Percentiles rank a stretch among this genome's conserved stretches.
Conservation (phyloP, 2,329 filamentous ascomycete genomes). For the Ophiostoma populinum region DNA sequence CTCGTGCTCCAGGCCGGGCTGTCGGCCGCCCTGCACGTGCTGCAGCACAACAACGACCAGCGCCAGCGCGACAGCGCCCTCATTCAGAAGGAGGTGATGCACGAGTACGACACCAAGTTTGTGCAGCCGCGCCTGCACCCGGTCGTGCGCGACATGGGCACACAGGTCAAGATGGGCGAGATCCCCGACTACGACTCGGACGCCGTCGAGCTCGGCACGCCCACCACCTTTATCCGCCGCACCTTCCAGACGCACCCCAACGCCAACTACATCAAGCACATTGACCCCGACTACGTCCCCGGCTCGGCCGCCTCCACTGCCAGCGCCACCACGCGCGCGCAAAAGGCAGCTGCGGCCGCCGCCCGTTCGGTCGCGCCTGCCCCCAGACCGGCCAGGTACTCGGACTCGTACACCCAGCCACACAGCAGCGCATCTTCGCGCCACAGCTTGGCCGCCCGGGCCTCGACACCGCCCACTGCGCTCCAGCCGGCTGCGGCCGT, state of each 20-base stretch:
- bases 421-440: constrained; percentile 8
- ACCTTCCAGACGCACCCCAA: constrained; percentile 73
- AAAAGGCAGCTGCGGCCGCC: constrained; percentile 20
- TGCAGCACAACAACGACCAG: constrained; percentile 61
- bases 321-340: constrained; percentile 18
- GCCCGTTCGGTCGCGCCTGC: constrained; percentile 27
- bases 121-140: constrained; percentile 82
- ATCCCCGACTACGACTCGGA: constrained; percentile 14
- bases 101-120: constrained; percentile 92
- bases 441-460: constrained; percentile 10
- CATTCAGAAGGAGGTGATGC: constrained; percentile 80
- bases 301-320: constrained; percentile 16
- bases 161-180: constrained; percentile 46
- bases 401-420: constrained; percentile 18
- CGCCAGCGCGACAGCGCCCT: constrained; percentile 72
- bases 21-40: constrained; percentile 56
- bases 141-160: constrained; percentile 58
- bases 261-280: constrained; percentile 55
- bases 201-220: constrained; percentile 31
- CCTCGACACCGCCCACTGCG: too few species aligned
- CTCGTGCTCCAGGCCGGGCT: constrained; percentile 60
- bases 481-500: too few species aligned
- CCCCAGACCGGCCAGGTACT: constrained; percentile 12
- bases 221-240: constrained; percentile 48
- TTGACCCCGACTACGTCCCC: constrained; percentile 44